Evolutionary conservation across 768 basidiomycete genomes (phyloP), one percentile per base, ranked within the genome.

Genomic region (Kwoniella newhampshirensis): DNA sequence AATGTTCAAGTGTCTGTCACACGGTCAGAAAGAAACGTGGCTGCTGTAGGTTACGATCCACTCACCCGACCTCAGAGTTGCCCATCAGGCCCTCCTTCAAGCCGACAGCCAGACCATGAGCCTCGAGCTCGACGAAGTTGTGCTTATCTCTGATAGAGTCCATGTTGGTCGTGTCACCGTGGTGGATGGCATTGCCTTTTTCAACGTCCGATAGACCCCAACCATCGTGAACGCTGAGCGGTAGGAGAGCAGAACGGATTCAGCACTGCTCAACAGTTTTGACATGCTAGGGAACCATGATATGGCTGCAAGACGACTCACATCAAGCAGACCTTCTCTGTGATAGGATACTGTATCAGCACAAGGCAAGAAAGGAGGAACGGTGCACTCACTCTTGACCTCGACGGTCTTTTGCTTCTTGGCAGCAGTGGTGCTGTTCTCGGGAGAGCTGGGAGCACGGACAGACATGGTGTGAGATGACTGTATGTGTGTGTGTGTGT

Each of bases 31-130:
- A 9, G 23, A 32, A n/a, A n/a, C 18, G 17, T 5, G 18, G 17
- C 40, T 7, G 17, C 5, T 7, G 17, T 5, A n/a, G 18, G 40
- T 7, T 8, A 28, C 37, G 26, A 53, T 28, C 4, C 5, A 79
- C 88, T 56, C 70, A 92, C 89, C 92, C 93, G 62, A 96, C 92
- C 79, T 97, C 92, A 2, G 92, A 94, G 79, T 97, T 94, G 15
- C 92, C 93, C 93, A 97, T 97, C 51, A 96, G 83, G 0, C 92
- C 93, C 41, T 96, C 93, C 67, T 81, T 89, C 52, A 97, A 81
- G 1, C 92, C 92, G 4, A 96, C 93, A 5, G 91, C 87, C n/a
- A 89, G 81, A 11, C 92, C 92, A 62, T 92, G 90, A 1, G 93
- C 93, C 15, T 83, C 79, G 18, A 97, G 81, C 13, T 82, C 82